Percentiles rank a stretch among this genome's conserved stretches.
Conservation (phyloP, 345 rosid genomes). For the Bretschneidera sinensis region DNA sequence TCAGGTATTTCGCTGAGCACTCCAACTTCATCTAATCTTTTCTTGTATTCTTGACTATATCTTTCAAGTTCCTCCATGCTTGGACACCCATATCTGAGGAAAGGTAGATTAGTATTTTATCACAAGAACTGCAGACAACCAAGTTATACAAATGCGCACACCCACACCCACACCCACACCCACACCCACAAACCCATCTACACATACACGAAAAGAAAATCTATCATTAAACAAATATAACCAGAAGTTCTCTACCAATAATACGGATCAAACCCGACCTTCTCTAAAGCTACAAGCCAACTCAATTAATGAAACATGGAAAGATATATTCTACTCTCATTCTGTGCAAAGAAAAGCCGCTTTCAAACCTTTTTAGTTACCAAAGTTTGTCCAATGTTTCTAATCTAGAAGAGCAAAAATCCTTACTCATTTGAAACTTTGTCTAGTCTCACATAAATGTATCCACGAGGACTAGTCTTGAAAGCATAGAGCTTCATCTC, state of each 20-base stretch:
- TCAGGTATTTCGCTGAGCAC: constrained; percentile 57
- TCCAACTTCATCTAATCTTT: constrained; percentile 76
- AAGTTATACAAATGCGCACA: background rate
- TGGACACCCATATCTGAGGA: constrained; percentile 80
- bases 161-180: background rate
- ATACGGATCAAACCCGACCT: too few relatives aligned
- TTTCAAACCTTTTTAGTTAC: too few relatives aligned
- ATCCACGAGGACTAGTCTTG: constrained; percentile 76
- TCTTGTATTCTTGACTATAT: constrained; percentile 63
- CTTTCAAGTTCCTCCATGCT: constrained; percentile 72
- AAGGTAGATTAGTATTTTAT: constrained; percentile 6
- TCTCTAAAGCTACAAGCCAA: too few relatives aligned
- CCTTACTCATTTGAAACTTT: constrained; percentile 65
- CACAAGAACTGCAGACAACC: background rate
- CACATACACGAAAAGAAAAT: background rate
- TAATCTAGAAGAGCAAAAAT: constrained; percentile 7
- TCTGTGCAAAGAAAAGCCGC: too few relatives aligned
- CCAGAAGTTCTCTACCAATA: background rate
- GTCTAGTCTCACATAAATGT: constrained; percentile 70
- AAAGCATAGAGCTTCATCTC: constrained; percentile 64
- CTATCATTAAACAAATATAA: background rate
- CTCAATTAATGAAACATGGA: too few relatives aligned
- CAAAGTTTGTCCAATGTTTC: too few relatives aligned
- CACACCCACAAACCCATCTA: too few relatives aligned
- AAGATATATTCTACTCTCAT: too few relatives aligned